A percentile compares a stretch with the other conserved stretches of the same genome.
Conservation (phyloP, 1,139 yeast genomes). For the Tardiomyces blankii region DNA sequence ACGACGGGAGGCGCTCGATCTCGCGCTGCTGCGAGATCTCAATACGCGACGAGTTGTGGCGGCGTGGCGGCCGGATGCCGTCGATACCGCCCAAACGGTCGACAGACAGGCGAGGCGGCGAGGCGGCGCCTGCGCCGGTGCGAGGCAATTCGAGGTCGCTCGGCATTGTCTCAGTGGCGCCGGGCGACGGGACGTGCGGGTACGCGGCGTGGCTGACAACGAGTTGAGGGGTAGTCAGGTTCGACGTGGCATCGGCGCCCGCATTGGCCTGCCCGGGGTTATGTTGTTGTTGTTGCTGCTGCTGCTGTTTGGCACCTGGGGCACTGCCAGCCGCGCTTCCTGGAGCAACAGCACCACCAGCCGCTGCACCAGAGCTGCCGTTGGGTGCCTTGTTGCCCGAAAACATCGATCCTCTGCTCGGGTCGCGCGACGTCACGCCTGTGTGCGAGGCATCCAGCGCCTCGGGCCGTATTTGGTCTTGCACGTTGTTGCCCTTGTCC, state of each 20-base stretch:
- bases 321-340: background rate
- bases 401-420: constrained; percentile 2
- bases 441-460: constrained; percentile 15
- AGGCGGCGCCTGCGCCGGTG: constrained; percentile 7
- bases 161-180: constrained; percentile 29
- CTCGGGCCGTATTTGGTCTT: constrained; percentile 15
- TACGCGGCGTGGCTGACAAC: constrained; percentile 5
- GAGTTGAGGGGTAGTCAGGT: background rate
- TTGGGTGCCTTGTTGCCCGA: background rate
- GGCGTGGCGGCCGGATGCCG: constrained; percentile 64
- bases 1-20: constrained; percentile 71
- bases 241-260: background rate
- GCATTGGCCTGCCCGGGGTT: background rate
- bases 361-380: background rate
- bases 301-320: too few relatives aligned
- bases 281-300: too few relatives aligned
- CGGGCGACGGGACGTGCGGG: constrained; percentile 24
- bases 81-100: constrained; percentile 39
- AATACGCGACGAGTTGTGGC: constrained; percentile 90
- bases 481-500: background rate
- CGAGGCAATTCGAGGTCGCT: constrained; percentile 23
- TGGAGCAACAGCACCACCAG: background rate
- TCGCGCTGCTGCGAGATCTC: constrained; percentile 66
- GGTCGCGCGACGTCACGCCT: constrained; percentile 15
- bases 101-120: constrained; percentile 14